Evolutionary conservation across 148 eudicot genomes (phyloP), one percentile per base, ranked within the genome.

Genomic region (Chenopodium formosanum): DNA sequence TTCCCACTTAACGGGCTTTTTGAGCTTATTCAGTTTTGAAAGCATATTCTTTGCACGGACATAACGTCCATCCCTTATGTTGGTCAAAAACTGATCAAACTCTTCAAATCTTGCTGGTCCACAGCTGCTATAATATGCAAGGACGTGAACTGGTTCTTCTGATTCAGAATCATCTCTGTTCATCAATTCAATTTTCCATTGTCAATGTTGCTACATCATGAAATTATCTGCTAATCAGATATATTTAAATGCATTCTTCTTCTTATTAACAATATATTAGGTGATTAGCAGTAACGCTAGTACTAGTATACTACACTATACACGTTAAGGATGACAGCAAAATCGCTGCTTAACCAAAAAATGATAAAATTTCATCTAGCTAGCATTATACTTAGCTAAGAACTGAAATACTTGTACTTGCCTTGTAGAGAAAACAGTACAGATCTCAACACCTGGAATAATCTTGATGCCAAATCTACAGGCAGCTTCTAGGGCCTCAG

Each of bases 381-480:
- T 63, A 25, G 19, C 29, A 64, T 58, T 27, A 53, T 74, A 0
- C 20, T 27, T 56, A 34, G 9, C 29, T 20, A 25, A 64, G 0
- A 73, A 40, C 25, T 17, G 72, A 82, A 80, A 78, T 32, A 52
- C 79, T 83, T 64, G 89, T 32, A 52, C 79, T 83, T 73, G 89
- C 99, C 95, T 87, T 82, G 90, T 86, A 37, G 89, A 83, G 82
- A 91, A 93, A 82, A 94, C 85, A 46, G 97, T 89, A 82, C 99
- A 93, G 76, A 95, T 92, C 88, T 95, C 99, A 80, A 95, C 99
- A 65, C 97, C 99, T 10, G 99, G 99, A 63, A 95, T 93, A 53
- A 95, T 91, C 89, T 92, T 95, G 81, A 95, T 92, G 79, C 97
- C 99, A 82, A 82, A 92, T 86, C 84, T 90, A 12, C 85, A 82